Conservation (phyloP, 768 basidiomycete species). For the Pisolithus tinctorius region DNA sequence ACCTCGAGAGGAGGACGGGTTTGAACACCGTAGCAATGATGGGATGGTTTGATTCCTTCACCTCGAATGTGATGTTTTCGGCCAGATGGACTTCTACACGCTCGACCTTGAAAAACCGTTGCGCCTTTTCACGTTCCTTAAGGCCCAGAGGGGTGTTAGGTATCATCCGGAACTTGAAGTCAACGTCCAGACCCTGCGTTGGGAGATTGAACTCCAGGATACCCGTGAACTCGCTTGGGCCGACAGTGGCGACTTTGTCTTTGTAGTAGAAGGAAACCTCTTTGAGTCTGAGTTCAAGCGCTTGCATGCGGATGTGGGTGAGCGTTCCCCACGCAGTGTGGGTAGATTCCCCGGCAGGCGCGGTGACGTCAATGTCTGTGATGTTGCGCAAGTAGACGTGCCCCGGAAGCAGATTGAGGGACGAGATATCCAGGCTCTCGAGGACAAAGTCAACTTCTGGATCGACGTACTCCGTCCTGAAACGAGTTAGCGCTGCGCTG, state of each 20-base stretch:
- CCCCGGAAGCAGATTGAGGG: slow-evolving; percentile 59
- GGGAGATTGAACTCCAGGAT: slow-evolving; percentile 58
- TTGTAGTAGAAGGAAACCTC: slow-evolving; percentile 73
- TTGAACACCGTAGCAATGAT: slow-evolving; percentile 56
- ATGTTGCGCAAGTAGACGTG: slow-evolving; percentile 69
- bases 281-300: slow-evolving; percentile 52
- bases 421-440: slow-evolving; percentile 67
- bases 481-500: neutral
- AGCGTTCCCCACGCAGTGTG: slow-evolving; percentile 53
- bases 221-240: slow-evolving; percentile 54
- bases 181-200: slow-evolving; percentile 60
- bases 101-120: slow-evolving; percentile 56
- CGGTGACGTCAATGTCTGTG: slow-evolving; percentile 52
- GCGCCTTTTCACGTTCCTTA: slow-evolving; percentile 36
- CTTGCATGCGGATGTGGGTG: slow-evolving; percentile 60
- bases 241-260: slow-evolving; percentile 49
- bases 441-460: slow-evolving; percentile 64
- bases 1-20: slow-evolving; percentile 48
- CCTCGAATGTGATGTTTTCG: slow-evolving; percentile 46
- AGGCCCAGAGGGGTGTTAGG: slow-evolving; percentile 39
- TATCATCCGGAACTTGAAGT: slow-evolving; percentile 59
- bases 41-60: slow-evolving; percentile 59
- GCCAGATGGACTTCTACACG: slow-evolving; percentile 47
- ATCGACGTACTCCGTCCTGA: slow-evolving; percentile 67
- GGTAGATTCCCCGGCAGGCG: slow-evolving; percentile 29